Conservation (phyloP, 2,329 filamentous ascomycete genomes). For the Lecanicillium sp. region DNA sequence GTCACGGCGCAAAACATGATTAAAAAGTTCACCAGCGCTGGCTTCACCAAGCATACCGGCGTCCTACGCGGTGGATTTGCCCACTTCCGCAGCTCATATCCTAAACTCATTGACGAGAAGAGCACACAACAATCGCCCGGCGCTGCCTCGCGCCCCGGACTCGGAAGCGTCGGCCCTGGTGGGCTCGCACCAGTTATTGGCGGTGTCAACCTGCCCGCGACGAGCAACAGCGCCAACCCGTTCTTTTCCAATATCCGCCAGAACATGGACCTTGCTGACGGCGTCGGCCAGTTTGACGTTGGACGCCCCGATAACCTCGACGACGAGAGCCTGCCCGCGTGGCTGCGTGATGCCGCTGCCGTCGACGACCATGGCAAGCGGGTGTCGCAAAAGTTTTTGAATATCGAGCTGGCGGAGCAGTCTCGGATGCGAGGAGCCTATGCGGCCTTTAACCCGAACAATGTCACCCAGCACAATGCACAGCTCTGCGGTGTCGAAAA, state of each 20-base stretch:
- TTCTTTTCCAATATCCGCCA: slow-evolving; percentile 97
- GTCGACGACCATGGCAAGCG: slow-evolving; percentile 65
- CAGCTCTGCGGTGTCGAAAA: slow-evolving; percentile 91
- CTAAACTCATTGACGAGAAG: slow-evolving; percentile 52
- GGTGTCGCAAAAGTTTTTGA: slow-evolving; percentile 76
- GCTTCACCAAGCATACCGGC: slow-evolving; percentile 65
- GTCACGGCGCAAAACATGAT: slow-evolving; percentile 75
- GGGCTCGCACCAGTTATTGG: slow-evolving; percentile 68
- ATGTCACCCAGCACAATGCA: slow-evolving; percentile 32
- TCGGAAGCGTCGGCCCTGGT: slow-evolving; percentile 32
- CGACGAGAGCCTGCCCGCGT: slow-evolving; percentile 55
- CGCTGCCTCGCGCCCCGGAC: slow-evolving; percentile 31
- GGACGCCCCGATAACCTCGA: slow-evolving; percentile 37
- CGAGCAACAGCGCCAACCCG: slow-evolving; percentile 65
- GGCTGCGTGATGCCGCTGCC: slow-evolving; percentile 66
- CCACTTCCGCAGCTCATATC: slow-evolving; percentile 61
- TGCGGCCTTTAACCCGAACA: slow-evolving; percentile 37
- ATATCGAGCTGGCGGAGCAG: slow-evolving; percentile 79
- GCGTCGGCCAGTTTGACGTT: slow-evolving; percentile 75
- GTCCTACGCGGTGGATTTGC: slow-evolving; percentile 79
- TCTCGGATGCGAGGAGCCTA: slow-evolving; percentile 83
- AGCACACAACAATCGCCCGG: slow-evolving; percentile 23
- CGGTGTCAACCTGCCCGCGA: slow-evolving; percentile 72
- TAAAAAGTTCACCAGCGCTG: slow-evolving; percentile 85
- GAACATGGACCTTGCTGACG: slow-evolving; percentile 89